phyloP scores from a whole-genome alignment of 768 basidiomycete genomes.

The Mycena rebaudengoi region DNA sequence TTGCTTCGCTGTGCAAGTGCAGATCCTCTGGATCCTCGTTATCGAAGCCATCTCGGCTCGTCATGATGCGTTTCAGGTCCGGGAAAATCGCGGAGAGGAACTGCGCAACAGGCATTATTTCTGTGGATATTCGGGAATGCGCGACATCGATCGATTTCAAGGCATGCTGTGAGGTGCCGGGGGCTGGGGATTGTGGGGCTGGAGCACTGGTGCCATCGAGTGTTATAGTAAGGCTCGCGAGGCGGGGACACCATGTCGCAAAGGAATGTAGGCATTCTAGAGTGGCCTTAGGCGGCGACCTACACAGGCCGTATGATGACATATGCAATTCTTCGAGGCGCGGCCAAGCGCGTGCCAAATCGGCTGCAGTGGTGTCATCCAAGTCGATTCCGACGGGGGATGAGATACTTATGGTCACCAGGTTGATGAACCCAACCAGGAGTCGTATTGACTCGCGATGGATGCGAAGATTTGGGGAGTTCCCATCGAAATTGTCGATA shows the following conservation, averaged over 20 bases:
- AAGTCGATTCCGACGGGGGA: slow-evolving; percentile 12
- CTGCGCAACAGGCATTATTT: not conserved
- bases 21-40: slow-evolving; percentile 1
- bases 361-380: not conserved
- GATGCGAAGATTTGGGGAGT: not conserved
- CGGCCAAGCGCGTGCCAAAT: slow-evolving; percentile 10
- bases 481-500: not conserved
- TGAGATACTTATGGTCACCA: not conserved
- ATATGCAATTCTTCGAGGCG: not conserved
- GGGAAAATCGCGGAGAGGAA: slow-evolving; percentile 13
- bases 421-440: slow-evolving; percentile 6
- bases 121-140: slow-evolving; percentile 5
- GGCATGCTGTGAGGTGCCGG: not conserved
- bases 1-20: not conserved
- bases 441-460: not conserved
- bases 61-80: not conserved
- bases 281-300: not conserved
- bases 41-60: not conserved
- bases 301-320: not conserved
- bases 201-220: not conserved
- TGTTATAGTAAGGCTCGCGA: not conserved
- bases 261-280: slow-evolving; percentile 5
- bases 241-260: slow-evolving; percentile 4
- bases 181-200: not conserved
- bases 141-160: slow-evolving; percentile 1